These are phyloP conservation scores for Tephrocybe sp. DNA, from an alignment of 768 basidiomycete genomes.

Conservation along the genomic window DNA sequence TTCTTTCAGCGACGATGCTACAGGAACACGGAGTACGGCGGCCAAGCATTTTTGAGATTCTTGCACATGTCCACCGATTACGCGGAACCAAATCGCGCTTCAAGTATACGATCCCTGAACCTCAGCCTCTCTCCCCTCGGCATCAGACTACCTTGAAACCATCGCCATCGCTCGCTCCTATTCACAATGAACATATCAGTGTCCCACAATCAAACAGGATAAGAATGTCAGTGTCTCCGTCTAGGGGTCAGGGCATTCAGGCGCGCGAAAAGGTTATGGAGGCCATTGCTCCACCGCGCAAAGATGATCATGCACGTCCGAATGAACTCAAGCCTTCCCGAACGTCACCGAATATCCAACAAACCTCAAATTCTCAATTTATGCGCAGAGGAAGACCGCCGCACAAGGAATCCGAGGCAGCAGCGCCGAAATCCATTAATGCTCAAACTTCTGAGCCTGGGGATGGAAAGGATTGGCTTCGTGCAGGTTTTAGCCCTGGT, in stretches of 20 bases:
- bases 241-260: conserved; percentile 57
- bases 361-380: conserved; percentile 20
- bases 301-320: conserved; percentile 56
- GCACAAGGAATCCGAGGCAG: conserved; percentile 10
- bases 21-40: conserved; percentile 86
- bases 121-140: conserved; percentile 46
- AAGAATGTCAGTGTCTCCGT: conserved; percentile 23
- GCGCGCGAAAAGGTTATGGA: conserved; percentile 78
- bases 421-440: conserved; percentile 2
- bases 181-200: conserved; percentile 29
- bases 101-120: conserved; percentile 58
- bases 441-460: conserved; percentile 8
- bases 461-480: conserved; percentile 32
- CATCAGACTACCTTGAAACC: conserved; percentile 28
- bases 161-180: conserved; percentile 18
- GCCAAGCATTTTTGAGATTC: conserved; percentile 85
- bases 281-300: conserved; percentile 77
- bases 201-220: conserved; percentile 23
- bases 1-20: conserved; percentile 77
- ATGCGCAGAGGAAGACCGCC: conserved; percentile 17
- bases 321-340: conserved; percentile 30
- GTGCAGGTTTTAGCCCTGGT: conserved; percentile 35
- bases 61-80: conserved; percentile 79
- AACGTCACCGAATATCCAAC: conserved; percentile 33
- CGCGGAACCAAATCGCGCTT: conserved; percentile 85